Conservation (phyloP, 805 yeast genomes). For the Sugiyamaella marilandica region DNA sequence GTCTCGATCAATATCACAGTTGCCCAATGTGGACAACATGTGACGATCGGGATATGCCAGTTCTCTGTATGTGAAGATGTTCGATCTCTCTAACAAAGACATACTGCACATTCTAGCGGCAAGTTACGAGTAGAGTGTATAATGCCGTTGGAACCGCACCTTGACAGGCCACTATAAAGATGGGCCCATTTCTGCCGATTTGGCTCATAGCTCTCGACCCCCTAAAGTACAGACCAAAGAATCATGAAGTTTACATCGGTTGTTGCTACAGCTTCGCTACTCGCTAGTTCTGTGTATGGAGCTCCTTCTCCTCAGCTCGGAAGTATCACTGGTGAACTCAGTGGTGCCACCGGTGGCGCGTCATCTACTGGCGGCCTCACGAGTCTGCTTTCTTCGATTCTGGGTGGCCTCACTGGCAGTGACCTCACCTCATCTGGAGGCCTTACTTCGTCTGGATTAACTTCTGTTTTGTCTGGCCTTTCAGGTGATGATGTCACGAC, state of each 20-base stretch:
- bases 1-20: not conserved
- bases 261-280: constrained; percentile 14
- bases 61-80: not conserved
- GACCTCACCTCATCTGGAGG: not conserved
- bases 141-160: no score
- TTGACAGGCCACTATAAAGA: not conserved
- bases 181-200: not conserved
- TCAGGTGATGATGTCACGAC: not conserved
- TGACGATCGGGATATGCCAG: not conserved
- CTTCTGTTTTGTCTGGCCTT: not conserved
- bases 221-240: not conserved
- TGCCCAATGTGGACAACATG: not conserved
- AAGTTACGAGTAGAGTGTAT: no score
- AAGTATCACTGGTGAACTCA: not conserved
- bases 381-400: not conserved
- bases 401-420: not conserved
- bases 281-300: constrained; percentile 9
- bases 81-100: not conserved
- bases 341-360: not conserved
- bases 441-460: not conserved
- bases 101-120: no score
- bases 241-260: constrained; percentile 17
- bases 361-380: not conserved
- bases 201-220: not conserved
- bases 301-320: constrained; percentile 9